Evolutionary conservation across 305 asterid species (phyloP), one percentile per base, ranked within the genome.

Genomic region (Fraxinus platypoda): DNA sequence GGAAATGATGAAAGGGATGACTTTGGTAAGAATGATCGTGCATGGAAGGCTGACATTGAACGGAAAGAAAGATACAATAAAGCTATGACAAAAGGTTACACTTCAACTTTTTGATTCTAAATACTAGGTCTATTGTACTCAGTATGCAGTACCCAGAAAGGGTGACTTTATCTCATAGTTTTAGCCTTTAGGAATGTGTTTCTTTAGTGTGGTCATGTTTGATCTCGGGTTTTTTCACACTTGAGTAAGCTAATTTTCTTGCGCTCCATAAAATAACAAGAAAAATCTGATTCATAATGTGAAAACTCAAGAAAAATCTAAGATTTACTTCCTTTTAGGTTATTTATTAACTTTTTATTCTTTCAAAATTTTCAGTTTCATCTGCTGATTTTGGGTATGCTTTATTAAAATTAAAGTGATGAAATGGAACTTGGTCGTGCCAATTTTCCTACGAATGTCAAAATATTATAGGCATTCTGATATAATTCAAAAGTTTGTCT

Each of bases 1-100:
- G 98, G 92, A 77, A 91, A 91, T 77, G 97, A 89, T 30, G 97
- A 86, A 11, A 91, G 91, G 78, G 94, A 89, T 81, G 93, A 87
- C 37, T 81, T 85, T 77, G 91, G 89, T 8, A 90, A 88, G 37
- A 70, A 70, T 13, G 23, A 30, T 30, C 41, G 33, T 2, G 71
- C 26, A 23, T 62, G 71, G 71, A 62, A 62, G 17, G 4, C 33
- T 3, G 71, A 62, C 31, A 62, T 62, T 62, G 71, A 62, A 62
- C 71, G 38, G 75, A 70, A 30, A 70, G 75, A 70, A 70, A 30
- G 75, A 70, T 70, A 70, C 21, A 28, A 30, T 70, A 70, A 70
- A 70, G 75, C 75, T 28, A 70, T 26, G 75, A 30, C 19, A 6
- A 70, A 70, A 70, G 75, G 75, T 70, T 13, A 30, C 12, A 30